phyloP scores from a whole-genome alignment of 306 rosid species.

The Dryas drummondii region DNA sequence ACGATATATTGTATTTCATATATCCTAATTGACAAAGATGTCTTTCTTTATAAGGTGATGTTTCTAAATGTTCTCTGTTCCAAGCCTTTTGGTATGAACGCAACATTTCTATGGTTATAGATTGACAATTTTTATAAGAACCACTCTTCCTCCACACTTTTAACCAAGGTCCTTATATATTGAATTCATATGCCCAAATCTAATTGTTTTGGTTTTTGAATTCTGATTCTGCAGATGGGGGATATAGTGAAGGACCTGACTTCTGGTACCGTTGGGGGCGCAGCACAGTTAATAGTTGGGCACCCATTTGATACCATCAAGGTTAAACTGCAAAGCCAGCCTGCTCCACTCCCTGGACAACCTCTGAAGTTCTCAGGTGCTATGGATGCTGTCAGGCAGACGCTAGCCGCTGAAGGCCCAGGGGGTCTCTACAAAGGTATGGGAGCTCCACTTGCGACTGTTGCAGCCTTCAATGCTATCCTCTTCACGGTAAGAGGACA shows the following conservation, averaged over 20 bases:
- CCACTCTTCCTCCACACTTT: neutral
- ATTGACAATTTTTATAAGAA: neutral
- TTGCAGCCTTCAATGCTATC: constrained; percentile 93
- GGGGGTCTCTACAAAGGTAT: constrained; percentile 94
- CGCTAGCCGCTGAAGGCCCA: constrained; percentile 87
- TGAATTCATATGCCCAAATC: neutral
- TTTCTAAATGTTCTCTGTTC: neutral
- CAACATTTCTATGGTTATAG: neutral
- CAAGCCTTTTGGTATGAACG: neutral
- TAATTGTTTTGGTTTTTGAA: constrained; percentile 2
- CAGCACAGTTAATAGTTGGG: constrained; percentile 81
- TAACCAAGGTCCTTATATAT: neutral
- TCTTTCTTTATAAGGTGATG: neutral
- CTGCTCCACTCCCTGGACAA: constrained; percentile 82
- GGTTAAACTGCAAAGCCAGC: constrained; percentile 99
- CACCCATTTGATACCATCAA: constrained; percentile 98
- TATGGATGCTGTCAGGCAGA: constrained; percentile 90
- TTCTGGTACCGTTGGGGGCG: constrained; percentile 92
- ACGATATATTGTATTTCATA: no score
- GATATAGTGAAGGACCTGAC: constrained; percentile 89
- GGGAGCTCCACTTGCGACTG: constrained; percentile 99
- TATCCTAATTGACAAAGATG: no score
- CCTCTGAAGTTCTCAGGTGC: constrained; percentile 76
- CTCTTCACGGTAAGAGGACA: constrained; percentile 89
- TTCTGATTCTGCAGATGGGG: constrained; percentile 60